A percentile compares a stretch with the other conserved stretches of the same genome.
Evolutionary conservation across 1,284 basidiomycete species (phyloP).

Genomic region (Entoloma clypeatum): DNA sequence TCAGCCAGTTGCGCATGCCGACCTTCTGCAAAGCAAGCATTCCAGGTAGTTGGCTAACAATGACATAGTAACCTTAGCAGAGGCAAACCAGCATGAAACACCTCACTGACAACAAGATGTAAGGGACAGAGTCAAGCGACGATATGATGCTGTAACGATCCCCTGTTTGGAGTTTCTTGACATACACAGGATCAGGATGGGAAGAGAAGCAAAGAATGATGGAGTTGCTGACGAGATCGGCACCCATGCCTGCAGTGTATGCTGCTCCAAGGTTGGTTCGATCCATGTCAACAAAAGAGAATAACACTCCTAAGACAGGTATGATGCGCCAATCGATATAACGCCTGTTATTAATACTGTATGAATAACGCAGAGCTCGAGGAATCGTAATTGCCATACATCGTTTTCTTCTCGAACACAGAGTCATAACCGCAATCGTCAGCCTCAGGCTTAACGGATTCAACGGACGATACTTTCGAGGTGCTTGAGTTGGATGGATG

Average conservation of each 20-base stretch:
- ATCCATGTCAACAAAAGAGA: conserved; percentile 41
- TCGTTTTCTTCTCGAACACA: conserved; percentile 33
- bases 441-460: conserved; percentile 21
- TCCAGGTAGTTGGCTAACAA: conserved; percentile 37
- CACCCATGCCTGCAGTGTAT: conserved; percentile 41
- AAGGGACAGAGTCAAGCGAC: conserved; percentile 37
- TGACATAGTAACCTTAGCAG: conserved; percentile 8
- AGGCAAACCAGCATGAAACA: conserved; percentile 1
- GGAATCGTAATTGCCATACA: conserved; percentile 24
- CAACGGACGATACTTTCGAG: conserved; percentile 12
- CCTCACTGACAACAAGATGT: conserved; percentile 35
- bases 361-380: conserved; percentile 4
- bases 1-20: conserved; percentile 39
- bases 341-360: conserved; percentile 26
- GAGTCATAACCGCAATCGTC: conserved; percentile 13
- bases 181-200: conserved; percentile 1
- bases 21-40: conserved; percentile 36
- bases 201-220: neutral
- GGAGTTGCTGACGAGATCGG: conserved; percentile 32
- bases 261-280: conserved; percentile 42
- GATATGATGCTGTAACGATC: conserved; percentile 34
- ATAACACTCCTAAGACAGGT: conserved; percentile 37
- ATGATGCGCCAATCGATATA: conserved; percentile 41
- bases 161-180: conserved; percentile 28
- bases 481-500: too few relatives aligned